Percentiles rank a stretch among this genome's conserved stretches.
These are phyloP conservation scores for Salvia rosmarinus DNA, from an alignment of 257 asterid genomes.

Conservation along the genomic window DNA sequence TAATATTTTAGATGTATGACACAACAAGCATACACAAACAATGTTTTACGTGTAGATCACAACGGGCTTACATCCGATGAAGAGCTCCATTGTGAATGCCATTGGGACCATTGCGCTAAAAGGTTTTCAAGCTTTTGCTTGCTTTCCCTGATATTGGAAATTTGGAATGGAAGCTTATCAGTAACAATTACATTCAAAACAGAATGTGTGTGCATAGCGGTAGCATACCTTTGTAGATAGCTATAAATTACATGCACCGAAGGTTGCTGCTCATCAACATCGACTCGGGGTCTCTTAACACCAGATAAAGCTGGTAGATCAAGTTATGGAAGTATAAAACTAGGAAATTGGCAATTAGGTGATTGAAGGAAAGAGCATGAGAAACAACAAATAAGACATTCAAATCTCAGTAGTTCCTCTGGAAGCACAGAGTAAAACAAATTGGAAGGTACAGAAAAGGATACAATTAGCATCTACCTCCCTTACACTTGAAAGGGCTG, in stretches of 20 bases:
- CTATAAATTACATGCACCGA: conserved; percentile 75
- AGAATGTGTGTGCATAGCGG: conserved; percentile 11
- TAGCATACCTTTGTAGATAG: conserved; percentile 73
- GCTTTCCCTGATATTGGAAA: conserved; percentile 80
- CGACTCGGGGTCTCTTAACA: conserved; percentile 75
- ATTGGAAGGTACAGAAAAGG: conserved; percentile 42
- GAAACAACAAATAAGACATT: conserved; percentile 9
- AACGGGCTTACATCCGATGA: conserved; percentile 58
- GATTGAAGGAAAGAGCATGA: conserved; percentile 19
- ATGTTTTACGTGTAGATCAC: conserved; percentile 10
- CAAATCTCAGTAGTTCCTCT: conserved; percentile 4
- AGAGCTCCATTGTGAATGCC: conserved; percentile 76
- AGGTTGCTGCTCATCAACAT: conserved; percentile 69
- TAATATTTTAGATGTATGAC: neutral
- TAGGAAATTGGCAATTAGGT: conserved; percentile 28
- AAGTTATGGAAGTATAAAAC: conserved; percentile 48
- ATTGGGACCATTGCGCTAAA: conserved; percentile 84
- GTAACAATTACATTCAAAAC: conserved; percentile 17
- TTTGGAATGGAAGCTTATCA: conserved; percentile 29
- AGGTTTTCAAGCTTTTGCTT: conserved; percentile 84
- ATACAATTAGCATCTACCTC: conserved; percentile 56
- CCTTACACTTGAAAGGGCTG: conserved; percentile 37
- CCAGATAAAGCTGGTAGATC: conserved; percentile 63
- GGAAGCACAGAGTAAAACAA: conserved; percentile 17
- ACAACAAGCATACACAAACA: conserved; percentile 10